Evolutionary conservation across 495 filamentous ascomycete species (phyloP), one percentile per base, ranked within the genome.

Genomic region (Penicillium simplicissimum): DNA sequence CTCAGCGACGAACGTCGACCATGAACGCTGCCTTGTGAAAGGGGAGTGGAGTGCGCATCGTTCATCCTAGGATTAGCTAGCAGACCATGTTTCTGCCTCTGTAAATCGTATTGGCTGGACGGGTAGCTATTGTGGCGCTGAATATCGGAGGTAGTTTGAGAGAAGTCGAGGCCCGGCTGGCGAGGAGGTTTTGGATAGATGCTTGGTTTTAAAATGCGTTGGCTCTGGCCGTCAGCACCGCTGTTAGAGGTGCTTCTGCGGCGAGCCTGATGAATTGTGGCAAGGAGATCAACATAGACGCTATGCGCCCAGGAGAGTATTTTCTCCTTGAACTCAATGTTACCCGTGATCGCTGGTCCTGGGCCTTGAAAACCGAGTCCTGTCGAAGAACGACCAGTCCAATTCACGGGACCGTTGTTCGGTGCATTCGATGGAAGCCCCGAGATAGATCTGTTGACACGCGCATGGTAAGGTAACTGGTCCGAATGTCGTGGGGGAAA

Each of bases 201-300:
- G 52, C 75, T 82, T 11, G 82, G 81, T 66, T 84, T 85, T 36
- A 81, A 68, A 36, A 77, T 67, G 5, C 78, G 71, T 54, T 71
- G 71, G 57, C 57, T 67, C 45, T 76, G 66, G 19, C 72, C 62
- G 59, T 79, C 74, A 37, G 65, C 67, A 52, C 62, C 59, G 53
- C 70, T 67, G 19, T 66, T 76, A 21, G 71, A 78, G 19, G 67
- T 60, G 60, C 73, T 80, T 68, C 73, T 80, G 57, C 79, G 78
- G 54, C 77, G 78, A 57, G 79, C 81, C 58, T 87, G 84, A 49
- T 94, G 88, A 9, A 96, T 83, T 58, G 85, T 89, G 10, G 87
- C 79, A 23, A 98, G 77, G 4, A 98, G 84, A 66, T 96, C 91
- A 38, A 93, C 85, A 76, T 98, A 98, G 23, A 94, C 86, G 54